Base-by-base conservation (phyloP, 305 asterid genomes). In the Stenogyne calaminthoides region DNA sequence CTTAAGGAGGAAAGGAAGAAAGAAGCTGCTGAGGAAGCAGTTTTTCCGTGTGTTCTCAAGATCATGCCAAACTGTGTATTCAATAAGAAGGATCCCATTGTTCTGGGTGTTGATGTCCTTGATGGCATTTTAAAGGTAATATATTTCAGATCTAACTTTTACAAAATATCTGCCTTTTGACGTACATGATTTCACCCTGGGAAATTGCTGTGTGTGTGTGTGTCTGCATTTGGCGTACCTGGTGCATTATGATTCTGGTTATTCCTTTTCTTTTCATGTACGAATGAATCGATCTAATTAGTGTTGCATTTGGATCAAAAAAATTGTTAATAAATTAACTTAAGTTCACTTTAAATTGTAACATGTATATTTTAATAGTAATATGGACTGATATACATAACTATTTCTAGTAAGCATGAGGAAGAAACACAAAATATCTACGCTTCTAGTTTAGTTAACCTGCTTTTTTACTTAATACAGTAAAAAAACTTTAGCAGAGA, bases 61-160 rank as follows among this genome's bases (percentile, higher is more conserved):
- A 92, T 92, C 75, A 82, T 89, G 67, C 99, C 99, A 36, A 83
- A 86, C 75, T 88, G 93, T 70, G 82, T 95, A 66, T 92, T 86
- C 80, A 92, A 93, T 80, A 93, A 88, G 91, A 95, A 95, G 88
- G 96, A 95, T 78, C 99, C 99, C 68, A 95, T 95, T 78, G 88
- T 95, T 74, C 79, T 93, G 83, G 99, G 98, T 18, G 99, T 89
- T 62, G 97, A 95, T 74, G 88, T 93, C 78, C 76, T 89, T 64
- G 96, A 89, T 70, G 99, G 97, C 84, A 80, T 78, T 78, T 87
- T 78, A 56, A 93, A 86, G 99, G 98, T 92, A 89, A 73, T 67
- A 74, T 71, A 40, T 73, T 36, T 57, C 36, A 22, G 63, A 49
- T 73, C 55, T 61, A 51, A 42, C 69, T 51, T 12, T 1, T 1